Base-by-base conservation (phyloP, 768 basidiomycete species). In the Boletus rex-veris region DNA sequence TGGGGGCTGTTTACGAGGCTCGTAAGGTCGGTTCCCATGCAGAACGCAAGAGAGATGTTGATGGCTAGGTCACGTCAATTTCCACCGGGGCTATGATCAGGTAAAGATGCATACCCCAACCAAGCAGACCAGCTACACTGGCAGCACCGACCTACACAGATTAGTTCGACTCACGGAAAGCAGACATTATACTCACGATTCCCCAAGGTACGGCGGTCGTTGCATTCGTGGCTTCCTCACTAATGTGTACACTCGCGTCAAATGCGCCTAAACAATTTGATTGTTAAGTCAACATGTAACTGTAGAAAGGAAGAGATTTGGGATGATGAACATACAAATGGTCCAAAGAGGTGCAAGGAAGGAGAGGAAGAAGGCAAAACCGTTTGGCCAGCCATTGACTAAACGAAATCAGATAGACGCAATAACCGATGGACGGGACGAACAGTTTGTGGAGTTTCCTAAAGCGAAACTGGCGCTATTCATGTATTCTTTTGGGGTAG, bases 391-490 rank as follows among this genome's bases (percentile, higher is more conserved):
- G 3, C 74, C 72, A 19, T 72, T 65, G 5, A 69, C 75, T 75
- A 35, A 28, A 38, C 2, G 10, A 12, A 26, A 33, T 66, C 35
- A 63, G 40, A n/a, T 28, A 7, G 7, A 21, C 3, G 19, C 30
- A n/a, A 14, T 33, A 53, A 19, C 4, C 2, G 36, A 37, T 48
- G 30, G 30, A 8, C 28, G 47, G 6, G 36, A 42, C 75, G 31
- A 41, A 85, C 85, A 60, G 54, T 87, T 86, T 39, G 75, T 71
- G 49, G 85, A 86, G 45, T 82, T 75, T 16, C 81, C 79, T 10
- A 90, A 74, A 0, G 84, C 86, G 53, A 79, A 85, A 19, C 75
- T 74, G 1, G 85, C 80, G 2, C 70, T 77, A 64, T 89, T 90
- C 58, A 71, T 79, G 47, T 82, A 76, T 43, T 81, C 78, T n/a